Evolutionary conservation across 2,329 filamentous ascomycete species (phyloP), one percentile per base, ranked within the genome.

Genomic region (Cucurbitaria berberidis): DNA sequence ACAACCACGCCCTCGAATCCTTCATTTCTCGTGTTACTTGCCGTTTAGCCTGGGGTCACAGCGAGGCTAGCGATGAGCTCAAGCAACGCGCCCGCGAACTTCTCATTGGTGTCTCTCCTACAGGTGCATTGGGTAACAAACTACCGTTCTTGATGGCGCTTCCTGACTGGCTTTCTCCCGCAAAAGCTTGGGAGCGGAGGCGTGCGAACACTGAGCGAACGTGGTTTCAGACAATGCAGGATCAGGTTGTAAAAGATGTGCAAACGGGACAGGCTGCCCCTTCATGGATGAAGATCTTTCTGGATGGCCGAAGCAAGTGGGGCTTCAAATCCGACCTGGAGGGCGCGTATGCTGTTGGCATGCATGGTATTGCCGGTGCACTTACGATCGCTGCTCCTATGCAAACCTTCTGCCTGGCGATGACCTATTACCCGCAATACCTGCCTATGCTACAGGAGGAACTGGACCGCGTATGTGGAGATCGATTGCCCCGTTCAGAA

Each of bases 21-120:
- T 80, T 75, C 66, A 76, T 79, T 34, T 69, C 77, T 13, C 72
- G 78, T 15, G 74, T 80, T n/a, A 80, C 77, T n/a, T 77, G 75
- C 46, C 73, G 77, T 26, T 66, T 80, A 8, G 78, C 77, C 15
- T 80, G 77, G 77, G 78, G 77, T 9, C 77, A 76, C 47, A 70
- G 75, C 44, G 72, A 76, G 46, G 75, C 74, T 8, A 76, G 75
- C 27, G 77, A 80, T 35, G 78, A 80, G 50, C 72, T 80, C 40
- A 80, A 80, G 51, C 77, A 80, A 57, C 71, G 77, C 39, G 77
- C 78, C 3, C 74, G 77, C 35, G 78, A 80, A 53, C 73, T 80
- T 13, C 68, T 80, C 13, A 75, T 79, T 44, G 76, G 75, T 19
- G 77, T 80, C 1, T 79, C 77, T 5, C 78, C 78, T 3, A 78